phyloP scores from a whole-genome alignment of 352 stramenopile species.

The Pythium chondricola region DNA sequence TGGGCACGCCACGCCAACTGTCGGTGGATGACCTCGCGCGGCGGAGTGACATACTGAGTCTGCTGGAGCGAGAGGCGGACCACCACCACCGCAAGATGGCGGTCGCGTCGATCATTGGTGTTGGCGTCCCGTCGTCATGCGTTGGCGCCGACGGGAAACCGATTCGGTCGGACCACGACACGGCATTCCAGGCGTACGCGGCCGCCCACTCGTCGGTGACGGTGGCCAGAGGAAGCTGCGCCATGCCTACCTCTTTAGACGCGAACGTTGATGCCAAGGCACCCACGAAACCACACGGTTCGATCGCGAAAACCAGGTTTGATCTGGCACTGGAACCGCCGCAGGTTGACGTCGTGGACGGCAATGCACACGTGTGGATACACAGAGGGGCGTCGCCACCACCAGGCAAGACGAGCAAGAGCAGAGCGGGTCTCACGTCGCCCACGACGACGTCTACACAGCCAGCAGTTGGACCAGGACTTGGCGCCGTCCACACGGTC shows the following conservation, averaged over 20 bases:
- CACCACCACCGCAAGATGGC: conserved; percentile 22
- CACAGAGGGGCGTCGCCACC: conserved; percentile 7
- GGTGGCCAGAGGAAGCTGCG: neutral
- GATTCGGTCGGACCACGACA: conserved; percentile 17
- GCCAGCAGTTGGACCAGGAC: neutral
- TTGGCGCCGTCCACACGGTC: too few species aligned
- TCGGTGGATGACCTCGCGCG: conserved; percentile 34
- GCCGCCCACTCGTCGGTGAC: conserved; percentile 27
- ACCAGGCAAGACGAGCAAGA: conserved; percentile 24
- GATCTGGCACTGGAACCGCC: conserved; percentile 33
- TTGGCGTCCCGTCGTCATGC: conserved; percentile 16
- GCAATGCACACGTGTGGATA: conserved; percentile 16
- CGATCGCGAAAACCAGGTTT: conserved; percentile 26
- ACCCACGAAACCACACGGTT: neutral
- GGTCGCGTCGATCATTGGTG: conserved; percentile 25
- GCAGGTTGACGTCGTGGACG: conserved; percentile 27
- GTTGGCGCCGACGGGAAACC: conserved; percentile 1
- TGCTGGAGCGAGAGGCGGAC: conserved; percentile 33
- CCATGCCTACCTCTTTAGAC: neutral
- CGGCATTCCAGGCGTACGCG: conserved; percentile 33
- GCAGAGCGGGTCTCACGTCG: neutral
- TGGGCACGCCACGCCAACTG: conserved; percentile 52
- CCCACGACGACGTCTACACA: neutral
- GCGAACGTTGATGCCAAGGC: neutral
- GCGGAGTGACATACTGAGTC: conserved; percentile 41